Percentiles rank a stretch among this genome's conserved stretches.
Conservation (phyloP, 768 basidiomycete genomes). For the Suillus paluster region DNA sequence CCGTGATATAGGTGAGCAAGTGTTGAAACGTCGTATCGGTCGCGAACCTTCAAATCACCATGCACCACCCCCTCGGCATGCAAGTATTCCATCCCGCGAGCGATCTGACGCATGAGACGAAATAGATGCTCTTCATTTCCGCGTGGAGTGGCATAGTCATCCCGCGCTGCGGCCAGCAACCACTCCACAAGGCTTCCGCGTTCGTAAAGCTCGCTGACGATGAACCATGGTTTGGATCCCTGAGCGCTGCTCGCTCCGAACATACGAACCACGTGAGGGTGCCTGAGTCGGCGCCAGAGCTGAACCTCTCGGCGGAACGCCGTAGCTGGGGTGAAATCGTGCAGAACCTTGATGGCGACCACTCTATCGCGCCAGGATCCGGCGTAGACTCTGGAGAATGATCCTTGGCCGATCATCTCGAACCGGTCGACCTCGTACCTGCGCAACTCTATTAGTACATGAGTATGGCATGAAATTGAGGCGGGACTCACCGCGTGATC, state of each 20-base stretch:
- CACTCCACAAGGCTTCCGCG: constrained; percentile 67
- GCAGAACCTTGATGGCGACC: constrained; percentile 77
- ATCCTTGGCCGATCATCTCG: constrained; percentile 70
- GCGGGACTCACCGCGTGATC: constrained; percentile 59
- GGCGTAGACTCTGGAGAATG: constrained; percentile 77
- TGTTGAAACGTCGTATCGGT: neutral
- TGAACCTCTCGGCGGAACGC: constrained; percentile 72
- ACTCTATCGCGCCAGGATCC: constrained; percentile 69
- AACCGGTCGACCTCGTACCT: constrained; percentile 79
- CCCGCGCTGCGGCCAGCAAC: constrained; percentile 42
- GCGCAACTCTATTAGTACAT: constrained; percentile 8
- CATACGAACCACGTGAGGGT: constrained; percentile 73
- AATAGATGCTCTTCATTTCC: constrained; percentile 49
- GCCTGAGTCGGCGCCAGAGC: constrained; percentile 72
- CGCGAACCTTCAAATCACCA: constrained; percentile 76
- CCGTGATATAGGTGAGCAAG: neutral
- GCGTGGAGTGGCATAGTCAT: neutral
- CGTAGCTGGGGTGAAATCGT: constrained; percentile 59
- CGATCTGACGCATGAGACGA: constrained; percentile 72
- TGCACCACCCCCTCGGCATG: constrained; percentile 72
- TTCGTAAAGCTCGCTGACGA: constrained; percentile 74
- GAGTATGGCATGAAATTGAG: neutral
- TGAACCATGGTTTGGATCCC: constrained; percentile 76
- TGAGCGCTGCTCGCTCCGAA: constrained; percentile 78
- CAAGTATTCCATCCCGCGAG: constrained; percentile 82